These are phyloP conservation scores for Trichophyton simii DNA, from an alignment of 2,329 filamentous ascomycete genomes.

Conservation along the genomic window DNA sequence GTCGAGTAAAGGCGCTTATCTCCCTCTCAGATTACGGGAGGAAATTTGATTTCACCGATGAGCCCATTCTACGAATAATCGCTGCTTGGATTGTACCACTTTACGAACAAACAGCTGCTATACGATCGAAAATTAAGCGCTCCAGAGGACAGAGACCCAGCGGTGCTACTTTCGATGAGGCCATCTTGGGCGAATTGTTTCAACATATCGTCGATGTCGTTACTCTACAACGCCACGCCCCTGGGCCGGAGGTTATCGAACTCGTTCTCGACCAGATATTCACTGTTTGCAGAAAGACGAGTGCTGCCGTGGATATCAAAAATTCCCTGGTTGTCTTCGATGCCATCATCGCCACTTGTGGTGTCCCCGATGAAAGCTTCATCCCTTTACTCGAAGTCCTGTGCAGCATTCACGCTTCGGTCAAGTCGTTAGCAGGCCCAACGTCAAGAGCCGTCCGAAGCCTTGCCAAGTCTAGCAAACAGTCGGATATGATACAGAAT, in stretches of 20 bases:
- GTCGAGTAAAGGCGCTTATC: slow-evolving; percentile 29
- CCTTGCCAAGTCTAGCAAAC: slow-evolving; percentile 28
- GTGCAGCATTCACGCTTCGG: slow-evolving; percentile 34
- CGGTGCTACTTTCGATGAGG: slow-evolving; percentile 23
- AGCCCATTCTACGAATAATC: slow-evolving; percentile 29
- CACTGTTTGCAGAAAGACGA: slow-evolving; percentile 30
- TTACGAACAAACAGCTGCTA: slow-evolving; percentile 25
- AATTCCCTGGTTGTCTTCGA: slow-evolving; percentile 31
- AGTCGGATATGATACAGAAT: slow-evolving; percentile 28
- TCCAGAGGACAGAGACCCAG: slow-evolving; percentile 23
- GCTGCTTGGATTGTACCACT: slow-evolving; percentile 29
- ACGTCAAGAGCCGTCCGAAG: slow-evolving; percentile 33
- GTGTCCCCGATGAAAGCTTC: slow-evolving; percentile 29
- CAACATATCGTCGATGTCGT: slow-evolving; percentile 33
- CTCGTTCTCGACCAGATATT: slow-evolving; percentile 27
- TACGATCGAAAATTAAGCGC: slow-evolving; percentile 29
- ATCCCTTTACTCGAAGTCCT: slow-evolving; percentile 29
- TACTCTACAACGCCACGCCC: slow-evolving; percentile 30
- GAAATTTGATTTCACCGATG: slow-evolving; percentile 29
- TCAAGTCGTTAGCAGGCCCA: slow-evolving; percentile 31
- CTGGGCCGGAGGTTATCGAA: slow-evolving; percentile 25
- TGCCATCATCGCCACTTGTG: slow-evolving; percentile 30
- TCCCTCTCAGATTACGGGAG: slow-evolving; percentile 32
- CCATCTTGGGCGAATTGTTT: slow-evolving; percentile 27
- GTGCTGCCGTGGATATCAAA: slow-evolving; percentile 31